A percentile compares a stretch with the other conserved stretches of the same genome.
Evolutionary conservation across 352 stramenopile species (phyloP).

Genomic region (Phytophthora uliginosa): DNA sequence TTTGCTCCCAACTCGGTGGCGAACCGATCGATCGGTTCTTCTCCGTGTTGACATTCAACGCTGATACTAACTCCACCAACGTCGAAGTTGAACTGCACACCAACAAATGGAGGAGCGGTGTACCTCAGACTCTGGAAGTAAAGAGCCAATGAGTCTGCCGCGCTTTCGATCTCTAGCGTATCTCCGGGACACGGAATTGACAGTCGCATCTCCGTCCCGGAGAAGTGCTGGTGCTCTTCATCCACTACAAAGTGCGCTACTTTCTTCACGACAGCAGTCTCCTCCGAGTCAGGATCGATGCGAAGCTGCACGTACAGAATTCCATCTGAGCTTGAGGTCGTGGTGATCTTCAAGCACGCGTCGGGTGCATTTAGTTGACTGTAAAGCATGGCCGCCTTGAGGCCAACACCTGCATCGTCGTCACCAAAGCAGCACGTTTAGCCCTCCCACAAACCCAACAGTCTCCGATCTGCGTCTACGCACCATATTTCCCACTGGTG

Average conservation of each 20-base stretch:
- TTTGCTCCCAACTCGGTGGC: constrained; percentile 48
- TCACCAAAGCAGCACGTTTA: neutral
- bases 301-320: constrained; percentile 77
- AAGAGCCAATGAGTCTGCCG: constrained; percentile 55
- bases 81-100: constrained; percentile 70
- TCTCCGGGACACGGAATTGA: constrained; percentile 56
- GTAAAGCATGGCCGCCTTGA: constrained; percentile 85
- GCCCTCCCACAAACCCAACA: neutral
- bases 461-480: neutral
- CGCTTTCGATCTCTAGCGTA: constrained; percentile 50
- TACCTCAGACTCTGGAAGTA: constrained; percentile 85
- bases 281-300: constrained; percentile 71
- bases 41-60: constrained; percentile 46
- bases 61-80: constrained; percentile 44
- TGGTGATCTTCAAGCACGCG: constrained; percentile 69
- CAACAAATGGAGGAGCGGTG: constrained; percentile 56
- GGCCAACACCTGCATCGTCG: constrained; percentile 59
- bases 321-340: constrained; percentile 64
- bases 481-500: constrained; percentile 77
- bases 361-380: constrained; percentile 58
- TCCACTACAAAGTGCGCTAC: constrained; percentile 68
- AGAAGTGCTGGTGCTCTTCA: constrained; percentile 75
- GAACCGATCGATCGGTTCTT: constrained; percentile 74
- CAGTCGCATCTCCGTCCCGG: constrained; percentile 83
- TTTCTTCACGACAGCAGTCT: constrained; percentile 69